Evolutionary conservation across 805 yeast genomes (phyloP).

Genomic region (Kodamaea kaohsiungensis): DNA sequence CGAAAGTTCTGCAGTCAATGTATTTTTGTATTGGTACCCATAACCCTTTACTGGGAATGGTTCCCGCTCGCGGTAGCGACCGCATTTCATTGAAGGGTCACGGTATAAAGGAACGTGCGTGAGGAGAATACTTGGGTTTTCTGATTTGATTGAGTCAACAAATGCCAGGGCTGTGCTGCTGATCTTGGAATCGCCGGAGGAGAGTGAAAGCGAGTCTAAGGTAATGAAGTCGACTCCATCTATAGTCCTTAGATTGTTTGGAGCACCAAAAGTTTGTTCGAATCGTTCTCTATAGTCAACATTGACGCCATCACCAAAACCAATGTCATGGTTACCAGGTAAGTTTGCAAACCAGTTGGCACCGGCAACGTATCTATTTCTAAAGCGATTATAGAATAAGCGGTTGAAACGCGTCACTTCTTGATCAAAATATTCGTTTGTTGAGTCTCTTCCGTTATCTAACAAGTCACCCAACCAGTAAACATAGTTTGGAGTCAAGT

Average conservation of each 20-base stretch:
- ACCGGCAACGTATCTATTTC: constrained; percentile 18
- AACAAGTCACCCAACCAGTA: constrained; percentile 44
- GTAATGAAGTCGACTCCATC: constrained; percentile 32
- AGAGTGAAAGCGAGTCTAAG: constrained; percentile 22
- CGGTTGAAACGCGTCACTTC: constrained; percentile 33
- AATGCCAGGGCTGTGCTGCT: constrained; percentile 16
- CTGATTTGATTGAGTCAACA: constrained; percentile 8
- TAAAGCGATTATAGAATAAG: constrained; percentile 24
- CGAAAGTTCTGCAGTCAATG: constrained; percentile 18
- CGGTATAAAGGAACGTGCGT: constrained; percentile 27
- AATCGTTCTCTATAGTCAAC: constrained; percentile 30
- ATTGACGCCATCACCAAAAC: constrained; percentile 27
- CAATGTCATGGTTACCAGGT: constrained; percentile 31
- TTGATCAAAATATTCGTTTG: constrained; percentile 29
- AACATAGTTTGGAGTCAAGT: constrained; percentile 36
- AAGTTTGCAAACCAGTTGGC: constrained; percentile 32
- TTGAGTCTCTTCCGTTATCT: constrained; percentile 41
- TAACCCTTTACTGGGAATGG: constrained; percentile 14
- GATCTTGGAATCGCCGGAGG: constrained; percentile 16
- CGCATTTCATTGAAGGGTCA: constrained; percentile 20
- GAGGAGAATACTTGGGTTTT: constrained; percentile 22
- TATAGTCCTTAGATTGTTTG: constrained; percentile 26
- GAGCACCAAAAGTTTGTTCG: constrained; percentile 30
- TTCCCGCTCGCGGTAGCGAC: constrained; percentile 21
- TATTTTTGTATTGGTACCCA: constrained; percentile 31